Conservation (phyloP, 208 protist genomes). For the Leishmania aethiopica region DNA sequence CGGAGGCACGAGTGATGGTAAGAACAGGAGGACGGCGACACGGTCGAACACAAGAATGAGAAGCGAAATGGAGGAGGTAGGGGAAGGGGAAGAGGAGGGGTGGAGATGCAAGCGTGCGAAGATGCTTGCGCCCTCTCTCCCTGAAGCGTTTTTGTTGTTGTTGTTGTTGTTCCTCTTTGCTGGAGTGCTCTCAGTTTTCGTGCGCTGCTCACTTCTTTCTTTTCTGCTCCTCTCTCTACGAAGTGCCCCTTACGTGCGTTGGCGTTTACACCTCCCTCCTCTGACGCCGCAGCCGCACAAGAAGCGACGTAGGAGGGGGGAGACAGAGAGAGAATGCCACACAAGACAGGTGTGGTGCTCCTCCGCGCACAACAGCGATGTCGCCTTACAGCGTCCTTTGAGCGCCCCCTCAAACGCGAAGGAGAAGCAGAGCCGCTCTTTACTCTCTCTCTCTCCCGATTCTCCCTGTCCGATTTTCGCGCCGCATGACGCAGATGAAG, state of each 20-base stretch:
- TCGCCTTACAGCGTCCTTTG: not conserved
- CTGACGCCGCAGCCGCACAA: not conserved
- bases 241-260: not conserved
- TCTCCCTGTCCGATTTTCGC: too few relatives aligned
- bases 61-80: not conserved
- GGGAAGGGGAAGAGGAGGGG: not conserved
- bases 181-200: not conserved
- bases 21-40: not conserved
- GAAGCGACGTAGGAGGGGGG: not conserved
- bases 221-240: not conserved
- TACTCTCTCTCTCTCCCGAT: not conserved
- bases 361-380: not conserved
- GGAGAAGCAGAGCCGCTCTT: not conserved
- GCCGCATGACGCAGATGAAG: too few relatives aligned
- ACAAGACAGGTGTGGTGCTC: not conserved
- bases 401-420: not conserved
- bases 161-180: not conserved
- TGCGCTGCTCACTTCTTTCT: not conserved
- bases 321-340: not conserved
- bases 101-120: not conserved
- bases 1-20: not conserved
- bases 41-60: not conserved
- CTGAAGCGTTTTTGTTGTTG: not conserved
- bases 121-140: too few relatives aligned
- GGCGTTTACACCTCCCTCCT: not conserved